A percentile compares a stretch with the other conserved stretches of the same genome.
These are phyloP conservation scores for Moesziomyces aphidis DNA, from an alignment of 1,284 basidiomycete genomes.

Conservation along the genomic window DNA sequence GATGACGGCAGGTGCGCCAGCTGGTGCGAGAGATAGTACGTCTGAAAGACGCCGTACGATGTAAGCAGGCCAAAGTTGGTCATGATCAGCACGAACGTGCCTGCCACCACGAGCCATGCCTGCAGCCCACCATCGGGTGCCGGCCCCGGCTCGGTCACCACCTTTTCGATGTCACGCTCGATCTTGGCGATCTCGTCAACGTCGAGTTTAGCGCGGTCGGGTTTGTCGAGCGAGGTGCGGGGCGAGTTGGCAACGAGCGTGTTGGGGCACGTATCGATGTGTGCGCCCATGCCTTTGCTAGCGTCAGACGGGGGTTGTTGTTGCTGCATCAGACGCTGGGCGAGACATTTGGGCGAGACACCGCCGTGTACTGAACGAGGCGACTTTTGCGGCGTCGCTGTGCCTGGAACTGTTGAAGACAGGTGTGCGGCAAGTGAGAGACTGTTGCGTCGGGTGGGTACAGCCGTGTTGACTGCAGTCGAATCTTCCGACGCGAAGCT, in stretches of 20 bases:
- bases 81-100: slow-evolving; percentile 48
- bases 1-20: slow-evolving; percentile 29
- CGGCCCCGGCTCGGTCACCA: background rate
- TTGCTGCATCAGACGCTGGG: slow-evolving; percentile 36
- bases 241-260: slow-evolving; percentile 42
- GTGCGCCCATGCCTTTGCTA: background rate
- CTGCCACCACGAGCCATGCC: slow-evolving; percentile 46
- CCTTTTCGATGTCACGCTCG: slow-evolving; percentile 13
- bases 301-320: slow-evolving; percentile 7
- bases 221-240: slow-evolving; percentile 31
- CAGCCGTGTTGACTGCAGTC: slow-evolving; percentile 46
- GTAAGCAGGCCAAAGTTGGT: slow-evolving; percentile 52
- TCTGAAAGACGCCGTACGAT: slow-evolving; percentile 47
- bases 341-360: slow-evolving; percentile 42
- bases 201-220: slow-evolving; percentile 6
- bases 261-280: slow-evolving; percentile 26
- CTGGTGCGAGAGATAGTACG: slow-evolving; percentile 37
- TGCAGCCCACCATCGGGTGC: slow-evolving; percentile 43
- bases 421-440: slow-evolving; percentile 11
- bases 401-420: background rate
- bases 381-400: slow-evolving; percentile 2
- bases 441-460: slow-evolving; percentile 46
- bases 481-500: slow-evolving; percentile 31
- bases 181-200: no score
- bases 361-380: slow-evolving; percentile 5